Percentiles rank a stretch among this genome's conserved stretches.
These are phyloP conservation scores for Sphenostylis stenocarpa DNA, from an alignment of 306 rosid genomes.

Conservation along the genomic window DNA sequence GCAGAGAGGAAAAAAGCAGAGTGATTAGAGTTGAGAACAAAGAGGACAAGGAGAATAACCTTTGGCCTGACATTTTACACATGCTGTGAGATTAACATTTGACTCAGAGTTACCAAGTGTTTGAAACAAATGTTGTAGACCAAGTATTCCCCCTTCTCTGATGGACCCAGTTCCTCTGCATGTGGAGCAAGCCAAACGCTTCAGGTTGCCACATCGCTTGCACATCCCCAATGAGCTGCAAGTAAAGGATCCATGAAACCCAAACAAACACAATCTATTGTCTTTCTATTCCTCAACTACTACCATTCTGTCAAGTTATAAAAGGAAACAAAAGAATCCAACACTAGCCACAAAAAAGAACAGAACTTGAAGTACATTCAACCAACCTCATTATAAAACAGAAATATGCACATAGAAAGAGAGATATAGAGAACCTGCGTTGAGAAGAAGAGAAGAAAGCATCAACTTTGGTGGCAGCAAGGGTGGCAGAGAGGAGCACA, in stretches of 20 bases:
- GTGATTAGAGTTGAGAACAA: conserved; percentile 47
- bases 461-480: conserved; percentile 84
- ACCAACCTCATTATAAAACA: no score
- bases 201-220: conserved; percentile 79
- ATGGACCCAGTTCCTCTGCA: conserved; percentile 71
- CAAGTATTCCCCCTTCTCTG: conserved; percentile 59
- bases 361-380: not conserved
- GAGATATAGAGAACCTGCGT: conserved; percentile 53
- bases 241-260: no score
- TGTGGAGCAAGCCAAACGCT: conserved; percentile 69
- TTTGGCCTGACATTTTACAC: conserved; percentile 66
- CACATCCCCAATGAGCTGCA: conserved; percentile 83
- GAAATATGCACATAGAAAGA: no score
- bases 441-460: conserved; percentile 83
- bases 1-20: conserved; percentile 2
- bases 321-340: not conserved
- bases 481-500: conserved; percentile 73
- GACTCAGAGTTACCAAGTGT: conserved; percentile 45
- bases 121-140: conserved; percentile 54
- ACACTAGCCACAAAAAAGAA: not conserved
- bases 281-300: not conserved
- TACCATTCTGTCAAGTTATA: not conserved
- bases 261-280: no score
- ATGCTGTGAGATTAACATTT: conserved; percentile 41
- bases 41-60: conserved; percentile 82